These are phyloP conservation scores for Tetrahymena borealis DNA, from an alignment of 73 alveolate species.

Conservation along the genomic window DNA sequence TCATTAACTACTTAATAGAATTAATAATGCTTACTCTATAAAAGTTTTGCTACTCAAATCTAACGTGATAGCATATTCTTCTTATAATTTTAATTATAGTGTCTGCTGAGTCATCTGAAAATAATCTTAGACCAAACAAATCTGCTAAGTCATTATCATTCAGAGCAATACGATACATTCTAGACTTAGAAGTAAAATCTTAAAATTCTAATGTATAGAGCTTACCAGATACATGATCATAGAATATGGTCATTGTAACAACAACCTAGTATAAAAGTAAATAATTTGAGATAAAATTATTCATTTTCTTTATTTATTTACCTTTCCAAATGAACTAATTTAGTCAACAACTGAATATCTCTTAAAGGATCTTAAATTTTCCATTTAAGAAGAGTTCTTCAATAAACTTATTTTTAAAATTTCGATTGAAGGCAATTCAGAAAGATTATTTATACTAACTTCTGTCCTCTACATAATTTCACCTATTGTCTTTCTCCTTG, in stretches of 20 bases:
- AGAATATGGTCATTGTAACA: not conserved
- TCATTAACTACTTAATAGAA: too few relatives aligned
- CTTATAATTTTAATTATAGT: not conserved
- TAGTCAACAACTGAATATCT: not conserved
- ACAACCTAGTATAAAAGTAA: not conserved
- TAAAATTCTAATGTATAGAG: not conserved
- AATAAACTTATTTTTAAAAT: not conserved
- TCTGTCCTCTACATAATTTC: not conserved
- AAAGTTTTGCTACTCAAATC: not conserved
- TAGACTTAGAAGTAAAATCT: not conserved
- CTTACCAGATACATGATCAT: not conserved
- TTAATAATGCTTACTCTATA: not conserved
- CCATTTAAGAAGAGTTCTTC: not conserved
- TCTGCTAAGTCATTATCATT: not conserved
- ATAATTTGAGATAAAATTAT: not conserved
- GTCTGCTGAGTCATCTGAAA: not conserved
- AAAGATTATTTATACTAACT: not conserved
- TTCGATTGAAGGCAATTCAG: not conserved
- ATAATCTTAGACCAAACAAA: not conserved
- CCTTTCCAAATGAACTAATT: not conserved
- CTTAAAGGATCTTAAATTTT: not conserved
- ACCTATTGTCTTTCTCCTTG: not conserved
- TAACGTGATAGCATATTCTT: not conserved
- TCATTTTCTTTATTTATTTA: not conserved
- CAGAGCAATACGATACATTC: not conserved